A percentile compares a stretch with the other conserved stretches of the same genome.
Conservation (phyloP, 2,329 filamentous ascomycete species). For the Cephalotrichum gorgonifer region DNA sequence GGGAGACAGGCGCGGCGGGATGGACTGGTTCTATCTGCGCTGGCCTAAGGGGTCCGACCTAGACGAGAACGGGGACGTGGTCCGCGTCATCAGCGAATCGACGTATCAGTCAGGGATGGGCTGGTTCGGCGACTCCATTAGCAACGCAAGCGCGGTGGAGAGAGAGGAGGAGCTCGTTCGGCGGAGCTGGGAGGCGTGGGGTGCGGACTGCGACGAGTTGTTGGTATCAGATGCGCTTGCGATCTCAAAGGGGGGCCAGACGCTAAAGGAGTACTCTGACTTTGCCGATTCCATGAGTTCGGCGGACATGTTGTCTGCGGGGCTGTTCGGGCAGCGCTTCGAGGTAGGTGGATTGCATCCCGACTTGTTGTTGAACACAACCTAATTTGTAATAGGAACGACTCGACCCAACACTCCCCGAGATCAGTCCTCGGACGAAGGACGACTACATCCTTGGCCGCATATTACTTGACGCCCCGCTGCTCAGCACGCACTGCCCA, state of each 20-base stretch:
- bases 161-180: constrained; percentile 53
- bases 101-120: constrained; percentile 77
- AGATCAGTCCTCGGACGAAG: constrained; percentile 31
- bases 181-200: constrained; percentile 60
- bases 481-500: constrained; percentile 6
- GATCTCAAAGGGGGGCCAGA: not conserved
- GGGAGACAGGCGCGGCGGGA: constrained; percentile 75
- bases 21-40: constrained; percentile 79
- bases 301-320: constrained; percentile 49
- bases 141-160: constrained; percentile 19
- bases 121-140: constrained; percentile 51
- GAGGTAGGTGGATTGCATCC: constrained; percentile 15
- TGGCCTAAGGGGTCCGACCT: constrained; percentile 64
- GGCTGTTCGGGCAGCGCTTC: constrained; percentile 31
- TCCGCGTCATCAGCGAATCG: constrained; percentile 70
- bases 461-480: constrained; percentile 35
- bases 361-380: not conserved
- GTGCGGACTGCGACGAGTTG: constrained; percentile 51
- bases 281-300: constrained; percentile 53
- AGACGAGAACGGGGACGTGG: constrained; percentile 53
- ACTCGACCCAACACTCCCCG: constrained; percentile 55
- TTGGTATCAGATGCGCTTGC: constrained; percentile 13
- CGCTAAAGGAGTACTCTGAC: constrained; percentile 39
- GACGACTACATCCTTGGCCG: constrained; percentile 42
- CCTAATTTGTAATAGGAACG: constrained; percentile 23